These are phyloP conservation scores for Podospora conica DNA, from an alignment of 495 filamentous ascomycete genomes.

Conservation along the genomic window DNA sequence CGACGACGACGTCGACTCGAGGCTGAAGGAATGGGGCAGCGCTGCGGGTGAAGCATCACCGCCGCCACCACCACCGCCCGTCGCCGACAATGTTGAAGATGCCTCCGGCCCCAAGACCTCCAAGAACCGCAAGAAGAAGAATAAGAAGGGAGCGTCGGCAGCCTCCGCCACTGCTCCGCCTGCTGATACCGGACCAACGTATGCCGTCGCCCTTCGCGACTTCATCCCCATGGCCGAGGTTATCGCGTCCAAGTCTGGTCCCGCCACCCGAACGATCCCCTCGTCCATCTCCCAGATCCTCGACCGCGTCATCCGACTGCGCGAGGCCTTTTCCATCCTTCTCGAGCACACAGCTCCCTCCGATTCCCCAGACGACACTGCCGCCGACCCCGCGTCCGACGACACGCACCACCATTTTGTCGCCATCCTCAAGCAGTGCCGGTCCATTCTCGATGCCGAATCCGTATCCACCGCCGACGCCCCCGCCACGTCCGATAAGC, in stretches of 20 bases:
- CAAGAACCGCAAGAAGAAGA: not conserved
- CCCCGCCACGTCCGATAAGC: not conserved
- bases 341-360: not conserved
- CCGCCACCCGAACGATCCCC: not conserved
- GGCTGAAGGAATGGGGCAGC: no score
- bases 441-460: not conserved
- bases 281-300: not conserved
- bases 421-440: not conserved
- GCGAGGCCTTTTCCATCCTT: not conserved
- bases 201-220: not conserved
- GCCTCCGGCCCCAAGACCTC: not conserved
- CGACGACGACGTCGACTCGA: not conserved
- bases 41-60: no score
- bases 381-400: not conserved
- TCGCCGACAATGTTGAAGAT: not conserved
- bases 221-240: constrained; percentile 5
- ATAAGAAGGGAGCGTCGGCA: not conserved
- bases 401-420: not conserved
- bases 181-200: no score
- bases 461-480: not conserved
- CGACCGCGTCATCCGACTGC: not conserved
- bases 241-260: not conserved
- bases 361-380: not conserved
- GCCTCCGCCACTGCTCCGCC: no score
- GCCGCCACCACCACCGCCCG: not conserved